Evolutionary conservation across 192 early-diverging fungal species (phyloP).

Genomic region (Anaeromyces robustus): DNA sequence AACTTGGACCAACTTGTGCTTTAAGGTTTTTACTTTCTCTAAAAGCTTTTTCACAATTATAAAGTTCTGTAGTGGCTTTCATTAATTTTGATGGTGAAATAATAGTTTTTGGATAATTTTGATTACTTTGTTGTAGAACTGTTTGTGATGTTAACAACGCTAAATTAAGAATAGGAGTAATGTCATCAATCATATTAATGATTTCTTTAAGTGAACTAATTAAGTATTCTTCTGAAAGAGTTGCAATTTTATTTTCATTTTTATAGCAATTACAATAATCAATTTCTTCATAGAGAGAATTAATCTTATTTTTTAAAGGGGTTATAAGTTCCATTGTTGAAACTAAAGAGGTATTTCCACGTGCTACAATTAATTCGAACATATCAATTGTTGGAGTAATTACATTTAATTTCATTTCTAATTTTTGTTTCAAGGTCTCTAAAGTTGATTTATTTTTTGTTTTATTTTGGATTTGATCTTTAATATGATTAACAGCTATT

Average conservation of each 20-base stretch:
- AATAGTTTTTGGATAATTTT: neutral
- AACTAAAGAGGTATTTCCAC: constrained; percentile 38
- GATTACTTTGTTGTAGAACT: constrained; percentile 15
- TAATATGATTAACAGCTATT: neutral
- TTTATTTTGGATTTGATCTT: neutral
- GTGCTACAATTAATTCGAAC: constrained; percentile 40
- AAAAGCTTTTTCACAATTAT: constrained; percentile 7
- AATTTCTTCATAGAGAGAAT: constrained; percentile 16
- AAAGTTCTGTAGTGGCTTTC: constrained; percentile 28
- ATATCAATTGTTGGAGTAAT: constrained; percentile 55
- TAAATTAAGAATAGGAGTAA: constrained; percentile 34
- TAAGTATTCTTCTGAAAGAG: constrained; percentile 6
- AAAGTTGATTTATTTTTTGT: constrained; percentile 2
- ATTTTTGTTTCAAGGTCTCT: constrained; percentile 17
- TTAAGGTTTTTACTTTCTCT: neutral
- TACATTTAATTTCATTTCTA: constrained; percentile 31
- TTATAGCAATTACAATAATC: constrained; percentile 20
- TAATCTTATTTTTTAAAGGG: constrained; percentile 18
- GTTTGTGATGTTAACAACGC: constrained; percentile 30
- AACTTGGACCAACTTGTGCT: constrained; percentile 17
- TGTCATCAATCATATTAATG: constrained; percentile 18
- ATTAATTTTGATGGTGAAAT: constrained; percentile 39
- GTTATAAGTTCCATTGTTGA: constrained; percentile 35
- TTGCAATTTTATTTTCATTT: constrained; percentile 8
- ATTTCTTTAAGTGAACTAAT: constrained; percentile 4